Evolutionary conservation across 1,284 basidiomycete genomes (phyloP).

Genomic region (Meira nashicola): DNA sequence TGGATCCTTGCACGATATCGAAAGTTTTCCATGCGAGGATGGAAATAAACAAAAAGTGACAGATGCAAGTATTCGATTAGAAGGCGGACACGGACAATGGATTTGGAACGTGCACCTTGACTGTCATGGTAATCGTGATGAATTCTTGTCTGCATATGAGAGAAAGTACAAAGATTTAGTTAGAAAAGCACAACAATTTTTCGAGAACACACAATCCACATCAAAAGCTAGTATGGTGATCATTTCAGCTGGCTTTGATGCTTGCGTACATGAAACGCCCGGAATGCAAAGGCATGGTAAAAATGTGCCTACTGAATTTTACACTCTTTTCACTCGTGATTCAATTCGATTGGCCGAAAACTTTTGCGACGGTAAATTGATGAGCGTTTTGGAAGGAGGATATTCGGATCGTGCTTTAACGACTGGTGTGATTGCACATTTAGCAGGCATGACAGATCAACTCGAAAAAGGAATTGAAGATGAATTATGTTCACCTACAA

Average conservation of each 20-base stretch:
- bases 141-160: conserved; percentile 76
- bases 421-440: conserved; percentile 58
- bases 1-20: conserved; percentile 81
- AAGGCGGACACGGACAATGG: conserved; percentile 79
- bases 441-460: conserved; percentile 26
- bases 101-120: conserved; percentile 72
- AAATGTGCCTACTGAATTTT: conserved; percentile 84
- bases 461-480: neutral
- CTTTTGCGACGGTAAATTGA: conserved; percentile 66
- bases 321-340: conserved; percentile 74
- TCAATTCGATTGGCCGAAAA: conserved; percentile 65
- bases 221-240: conserved; percentile 68
- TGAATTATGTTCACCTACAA: neutral
- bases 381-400: conserved; percentile 89
- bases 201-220: conserved; percentile 64
- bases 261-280: conserved; percentile 81
- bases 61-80: conserved; percentile 72
- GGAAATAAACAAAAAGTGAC: conserved; percentile 72
- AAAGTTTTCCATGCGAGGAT: conserved; percentile 86
- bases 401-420: conserved; percentile 77
- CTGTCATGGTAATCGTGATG: conserved; percentile 66
- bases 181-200: conserved; percentile 68
- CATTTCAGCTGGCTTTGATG: conserved; percentile 74
- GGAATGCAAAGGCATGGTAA: conserved; percentile 89
- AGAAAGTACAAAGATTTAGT: conserved; percentile 68